A percentile compares a stretch with the other conserved stretches of the same genome.
These are phyloP conservation scores for Candida fluviatilis DNA, from an alignment of 805 yeast genomes.

Conservation along the genomic window DNA sequence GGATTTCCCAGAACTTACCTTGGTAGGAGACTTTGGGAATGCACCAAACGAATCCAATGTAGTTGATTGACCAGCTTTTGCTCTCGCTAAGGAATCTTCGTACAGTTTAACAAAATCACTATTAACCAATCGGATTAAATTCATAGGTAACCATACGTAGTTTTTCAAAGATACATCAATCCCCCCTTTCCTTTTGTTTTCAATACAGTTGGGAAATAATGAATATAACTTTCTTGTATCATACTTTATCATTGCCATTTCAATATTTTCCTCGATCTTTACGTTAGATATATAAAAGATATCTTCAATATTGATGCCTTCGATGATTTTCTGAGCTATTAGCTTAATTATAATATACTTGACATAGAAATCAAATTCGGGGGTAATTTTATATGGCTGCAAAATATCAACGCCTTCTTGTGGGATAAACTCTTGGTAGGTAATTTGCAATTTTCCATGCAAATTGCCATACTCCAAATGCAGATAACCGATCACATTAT, in stretches of 20 bases:
- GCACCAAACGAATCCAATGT: conserved; percentile 19
- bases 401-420: conserved; percentile 70
- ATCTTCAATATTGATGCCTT: not conserved
- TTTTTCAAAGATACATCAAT: conserved; percentile 4
- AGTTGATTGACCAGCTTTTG: conserved; percentile 16
- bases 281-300: conserved; percentile 6
- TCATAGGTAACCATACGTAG: conserved; percentile 18
- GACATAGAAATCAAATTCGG: conserved; percentile 3
- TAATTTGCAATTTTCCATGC: not conserved
- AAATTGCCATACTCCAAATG: conserved; percentile 3
- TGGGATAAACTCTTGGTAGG: conserved; percentile 39
- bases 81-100: conserved; percentile 5
- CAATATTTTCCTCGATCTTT: conserved; percentile 13
- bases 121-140: conserved; percentile 13
- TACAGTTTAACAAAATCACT: conserved; percentile 11
- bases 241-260: conserved; percentile 17
- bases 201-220: conserved; percentile 4
- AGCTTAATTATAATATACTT: conserved; percentile 5
- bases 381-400: conserved; percentile 36
- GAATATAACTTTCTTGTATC: conserved; percentile 7
- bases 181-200: not conserved
- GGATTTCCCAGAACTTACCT: not conserved
- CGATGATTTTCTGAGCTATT: not conserved
- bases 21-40: conserved; percentile 9
- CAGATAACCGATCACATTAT: conserved; percentile 2